Conservation (phyloP, 257 asterid species). For the Dorcoceras hygrometricum region DNA sequence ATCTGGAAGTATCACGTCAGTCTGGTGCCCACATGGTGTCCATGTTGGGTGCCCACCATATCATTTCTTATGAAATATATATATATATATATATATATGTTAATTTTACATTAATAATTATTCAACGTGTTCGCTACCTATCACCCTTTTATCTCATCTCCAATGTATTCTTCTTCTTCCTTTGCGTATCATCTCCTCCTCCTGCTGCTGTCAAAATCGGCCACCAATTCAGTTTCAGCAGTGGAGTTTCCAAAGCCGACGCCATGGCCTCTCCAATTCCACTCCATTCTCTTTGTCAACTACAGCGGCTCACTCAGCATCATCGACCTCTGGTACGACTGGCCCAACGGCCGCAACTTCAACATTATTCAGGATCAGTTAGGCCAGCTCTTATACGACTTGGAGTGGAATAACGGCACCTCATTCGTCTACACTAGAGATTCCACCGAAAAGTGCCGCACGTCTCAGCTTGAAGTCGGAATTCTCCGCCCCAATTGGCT, state of each 20-base stretch:
- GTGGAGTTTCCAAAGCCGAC: slow-evolving; percentile 44
- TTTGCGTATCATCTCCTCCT: slow-evolving; percentile 9
- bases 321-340: slow-evolving; percentile 85
- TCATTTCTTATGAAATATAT: no score
- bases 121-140: no score
- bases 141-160: no score
- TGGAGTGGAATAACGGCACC: slow-evolving; percentile 81
- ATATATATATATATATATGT: no score
- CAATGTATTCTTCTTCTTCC: slow-evolving; percentile 21
- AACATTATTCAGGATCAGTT: slow-evolving; percentile 73
- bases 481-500: slow-evolving; percentile 82
- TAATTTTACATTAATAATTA: no score
- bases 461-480: slow-evolving; percentile 55
- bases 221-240: background rate
- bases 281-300: slow-evolving; percentile 59
- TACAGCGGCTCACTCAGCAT: slow-evolving; percentile 52
- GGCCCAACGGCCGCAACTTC: slow-evolving; percentile 85
- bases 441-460: slow-evolving; percentile 37
- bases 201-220: slow-evolving; percentile 19
- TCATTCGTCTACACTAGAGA: slow-evolving; percentile 46
- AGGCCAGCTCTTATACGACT: slow-evolving; percentile 43
- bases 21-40: no score
- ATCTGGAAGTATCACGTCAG: no score
- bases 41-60: no score
- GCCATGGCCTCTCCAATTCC: slow-evolving; percentile 84